Evolutionary conservation across 257 asterid species (phyloP).

Genomic region (Solanum pinnatisectum): DNA sequence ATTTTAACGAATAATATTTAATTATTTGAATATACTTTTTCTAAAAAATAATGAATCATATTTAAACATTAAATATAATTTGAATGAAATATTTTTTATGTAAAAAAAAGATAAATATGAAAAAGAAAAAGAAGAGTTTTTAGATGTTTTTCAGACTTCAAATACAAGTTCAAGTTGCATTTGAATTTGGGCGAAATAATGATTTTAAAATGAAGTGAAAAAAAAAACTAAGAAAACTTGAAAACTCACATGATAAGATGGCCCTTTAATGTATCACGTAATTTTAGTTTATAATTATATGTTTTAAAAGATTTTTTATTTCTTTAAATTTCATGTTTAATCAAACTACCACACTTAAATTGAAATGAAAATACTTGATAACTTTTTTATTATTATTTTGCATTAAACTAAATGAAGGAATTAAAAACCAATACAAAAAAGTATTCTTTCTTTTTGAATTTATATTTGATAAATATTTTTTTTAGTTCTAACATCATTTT

Average conservation of each 20-base stretch:
- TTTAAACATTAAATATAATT: too few relatives aligned
- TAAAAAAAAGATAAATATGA: too few relatives aligned
- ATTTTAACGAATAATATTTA: too few relatives aligned
- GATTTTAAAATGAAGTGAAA: too few relatives aligned
- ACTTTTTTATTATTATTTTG: background rate
- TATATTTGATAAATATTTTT: background rate
- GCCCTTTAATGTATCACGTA: too few relatives aligned
- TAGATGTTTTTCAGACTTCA: background rate
- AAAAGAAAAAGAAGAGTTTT: too few relatives aligned
- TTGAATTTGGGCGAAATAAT: background rate
- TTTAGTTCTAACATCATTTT: too few relatives aligned
- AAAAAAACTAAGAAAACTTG: background rate
- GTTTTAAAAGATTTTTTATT: background rate
- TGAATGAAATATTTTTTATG: fast-evolving
- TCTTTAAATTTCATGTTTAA: background rate
- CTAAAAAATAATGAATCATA: too few relatives aligned
- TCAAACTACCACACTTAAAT: background rate
- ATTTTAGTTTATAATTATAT: too few relatives aligned
- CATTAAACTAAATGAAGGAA: background rate
- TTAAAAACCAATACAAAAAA: background rate
- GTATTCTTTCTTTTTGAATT: background rate
- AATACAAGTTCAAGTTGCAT: background rate
- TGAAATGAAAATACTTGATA: background rate
- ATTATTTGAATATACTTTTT: too few relatives aligned
- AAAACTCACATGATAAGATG: too few relatives aligned